Conservation (phyloP, 2,329 filamentous ascomycete species). For the Aspergillus texensis region DNA sequence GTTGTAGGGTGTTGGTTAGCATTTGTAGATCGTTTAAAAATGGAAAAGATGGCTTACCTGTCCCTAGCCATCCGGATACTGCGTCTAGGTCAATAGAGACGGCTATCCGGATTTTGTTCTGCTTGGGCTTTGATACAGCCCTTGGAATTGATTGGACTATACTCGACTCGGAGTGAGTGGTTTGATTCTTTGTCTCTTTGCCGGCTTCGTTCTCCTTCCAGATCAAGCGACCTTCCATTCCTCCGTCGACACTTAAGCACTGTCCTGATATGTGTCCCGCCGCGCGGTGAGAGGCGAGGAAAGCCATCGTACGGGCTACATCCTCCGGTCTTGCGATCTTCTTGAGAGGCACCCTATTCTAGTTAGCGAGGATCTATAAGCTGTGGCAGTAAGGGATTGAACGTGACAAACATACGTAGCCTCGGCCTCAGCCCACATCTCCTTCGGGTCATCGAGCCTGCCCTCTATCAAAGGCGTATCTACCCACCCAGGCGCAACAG, state of each 20-base stretch:
- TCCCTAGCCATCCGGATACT: constrained; percentile 63
- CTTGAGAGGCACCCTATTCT: constrained; percentile 43
- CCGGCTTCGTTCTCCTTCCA: constrained; percentile 51
- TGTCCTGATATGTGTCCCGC: constrained; percentile 59
- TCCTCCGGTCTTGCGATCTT: constrained; percentile 54
- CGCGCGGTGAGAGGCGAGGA: constrained; percentile 54
- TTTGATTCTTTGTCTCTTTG: not conserved
- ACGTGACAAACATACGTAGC: constrained; percentile 38
- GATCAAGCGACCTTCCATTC: constrained; percentile 54
- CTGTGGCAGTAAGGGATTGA: not conserved
- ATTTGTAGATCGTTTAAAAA: not conserved
- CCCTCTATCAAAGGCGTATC: constrained; percentile 53
- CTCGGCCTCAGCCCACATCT: constrained; percentile 54
- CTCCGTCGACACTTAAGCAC: constrained; percentile 55
- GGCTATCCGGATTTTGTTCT: constrained; percentile 29
- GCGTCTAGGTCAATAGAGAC: constrained; percentile 60
- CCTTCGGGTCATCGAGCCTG: constrained; percentile 52
- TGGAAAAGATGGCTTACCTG: constrained; percentile 40
- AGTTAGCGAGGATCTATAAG: not conserved
- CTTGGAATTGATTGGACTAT: constrained; percentile 17
- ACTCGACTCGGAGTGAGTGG: not conserved
- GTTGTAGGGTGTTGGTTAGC: not conserved
- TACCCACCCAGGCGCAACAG: constrained; percentile 54
- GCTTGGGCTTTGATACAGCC: constrained; percentile 11
- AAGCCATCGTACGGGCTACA: constrained; percentile 53